Percentiles rank a stretch among this genome's conserved stretches.
Evolutionary conservation across 805 yeast genomes (phyloP).

Genomic region (Martiniozyma abietophila): DNA sequence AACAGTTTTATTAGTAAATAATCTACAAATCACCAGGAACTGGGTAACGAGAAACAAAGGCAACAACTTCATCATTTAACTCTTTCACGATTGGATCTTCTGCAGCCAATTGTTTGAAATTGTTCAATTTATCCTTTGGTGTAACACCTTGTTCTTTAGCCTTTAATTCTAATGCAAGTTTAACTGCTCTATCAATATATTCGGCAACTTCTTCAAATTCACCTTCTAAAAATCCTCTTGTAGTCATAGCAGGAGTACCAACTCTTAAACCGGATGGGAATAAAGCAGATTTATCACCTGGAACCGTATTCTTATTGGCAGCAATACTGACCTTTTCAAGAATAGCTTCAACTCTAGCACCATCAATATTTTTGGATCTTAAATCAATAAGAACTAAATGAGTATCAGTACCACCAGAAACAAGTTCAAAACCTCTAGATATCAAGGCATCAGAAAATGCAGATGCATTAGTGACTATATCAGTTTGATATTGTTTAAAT

Average conservation of each 20-base stretch:
- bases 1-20: not conserved
- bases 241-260: constrained; percentile 98
- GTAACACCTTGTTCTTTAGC: constrained; percentile 46
- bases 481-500: constrained; percentile 80
- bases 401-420: constrained; percentile 93
- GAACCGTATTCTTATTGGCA: constrained; percentile 93
- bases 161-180: constrained; percentile 55
- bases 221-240: constrained; percentile 87
- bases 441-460: constrained; percentile 69
- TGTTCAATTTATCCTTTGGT: constrained; percentile 51
- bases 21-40: constrained; percentile 70
- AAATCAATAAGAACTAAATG: constrained; percentile 90
- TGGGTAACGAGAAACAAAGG: constrained; percentile 70
- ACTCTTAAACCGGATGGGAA: constrained; percentile 97
- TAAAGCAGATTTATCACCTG: constrained; percentile 94
- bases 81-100: constrained; percentile 51
- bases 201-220: constrained; percentile 76
- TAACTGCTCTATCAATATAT: constrained; percentile 73
- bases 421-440: constrained; percentile 66
- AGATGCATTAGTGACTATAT: constrained; percentile 84
- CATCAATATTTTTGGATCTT: constrained; percentile 85
- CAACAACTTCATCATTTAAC: constrained; percentile 56
- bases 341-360: constrained; percentile 94
- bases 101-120: constrained; percentile 64
- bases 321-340: constrained; percentile 94